Percentiles rank a stretch among this genome's conserved stretches.
Evolutionary conservation across 2,329 filamentous ascomycete species (phyloP).

Genomic region (Penicillium italicum): DNA sequence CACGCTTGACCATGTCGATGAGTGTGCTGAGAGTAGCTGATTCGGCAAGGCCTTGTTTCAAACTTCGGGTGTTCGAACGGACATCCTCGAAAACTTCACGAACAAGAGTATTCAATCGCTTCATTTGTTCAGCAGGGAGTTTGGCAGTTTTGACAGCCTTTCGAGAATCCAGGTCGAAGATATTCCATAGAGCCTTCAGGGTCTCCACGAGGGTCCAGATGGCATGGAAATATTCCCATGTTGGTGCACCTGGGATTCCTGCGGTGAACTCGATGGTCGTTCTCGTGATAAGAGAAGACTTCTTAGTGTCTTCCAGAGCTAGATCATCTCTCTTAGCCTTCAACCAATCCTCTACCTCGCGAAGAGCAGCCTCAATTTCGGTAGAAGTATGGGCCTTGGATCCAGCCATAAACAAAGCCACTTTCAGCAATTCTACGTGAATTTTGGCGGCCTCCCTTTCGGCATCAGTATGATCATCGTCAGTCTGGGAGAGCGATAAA

Average conservation of each 20-base stretch:
- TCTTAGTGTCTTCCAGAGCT: constrained; percentile 16
- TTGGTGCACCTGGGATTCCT: constrained; percentile 30
- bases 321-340: constrained; percentile 25
- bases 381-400: constrained; percentile 30
- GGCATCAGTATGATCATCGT: constrained; percentile 33
- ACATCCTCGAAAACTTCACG: constrained; percentile 34
- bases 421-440: constrained; percentile 34
- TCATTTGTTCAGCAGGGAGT: constrained; percentile 34
- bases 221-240: constrained; percentile 43
- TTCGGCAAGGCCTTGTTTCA: constrained; percentile 39
- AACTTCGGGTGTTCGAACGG: constrained; percentile 32
- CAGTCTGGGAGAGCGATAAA: constrained; percentile 22
- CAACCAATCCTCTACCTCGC: constrained; percentile 33
- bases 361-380: constrained; percentile 30
- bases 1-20: constrained; percentile 37
- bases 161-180: constrained; percentile 31
- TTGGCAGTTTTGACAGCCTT: constrained; percentile 32
- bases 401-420: constrained; percentile 34
- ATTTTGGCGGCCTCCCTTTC: constrained; percentile 36
- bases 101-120: constrained; percentile 26
- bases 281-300: constrained; percentile 22
- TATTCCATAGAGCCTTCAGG: constrained; percentile 37
- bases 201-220: constrained; percentile 41
- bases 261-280: constrained; percentile 27
- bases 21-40: constrained; percentile 43